Percentiles rank a stretch among this genome's conserved stretches.
phyloP scores from a whole-genome alignment of 164 flowering plant genomes.

The Malania oleifera region DNA sequence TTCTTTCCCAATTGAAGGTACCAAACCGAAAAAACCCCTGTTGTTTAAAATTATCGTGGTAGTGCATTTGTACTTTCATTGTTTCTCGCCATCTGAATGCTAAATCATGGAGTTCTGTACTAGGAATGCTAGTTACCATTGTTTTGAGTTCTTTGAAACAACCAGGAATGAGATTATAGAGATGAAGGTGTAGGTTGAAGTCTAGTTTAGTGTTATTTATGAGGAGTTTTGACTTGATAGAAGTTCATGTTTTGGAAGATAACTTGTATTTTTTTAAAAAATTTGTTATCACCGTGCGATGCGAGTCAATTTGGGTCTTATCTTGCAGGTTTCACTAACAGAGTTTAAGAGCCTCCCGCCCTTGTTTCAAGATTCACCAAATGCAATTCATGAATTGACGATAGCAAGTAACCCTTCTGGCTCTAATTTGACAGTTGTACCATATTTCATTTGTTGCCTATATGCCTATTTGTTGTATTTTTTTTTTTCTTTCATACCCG shows the following conservation, averaged over 20 bases:
- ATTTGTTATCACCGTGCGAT: not conserved
- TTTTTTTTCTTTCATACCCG: too few relatives aligned
- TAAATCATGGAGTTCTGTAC: conserved; percentile 2
- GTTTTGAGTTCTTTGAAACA: too few relatives aligned
- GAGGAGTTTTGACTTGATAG: not conserved
- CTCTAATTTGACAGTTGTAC: not conserved
- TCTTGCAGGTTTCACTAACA: conserved; percentile 62
- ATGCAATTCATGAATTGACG: conserved; percentile 67
- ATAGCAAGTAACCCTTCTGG: conserved; percentile 62
- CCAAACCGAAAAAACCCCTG: conserved; percentile 10
- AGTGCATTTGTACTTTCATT: not conserved
- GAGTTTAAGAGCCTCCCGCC: conserved; percentile 84
- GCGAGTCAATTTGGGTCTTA: not conserved
- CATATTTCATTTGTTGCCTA: not conserved
- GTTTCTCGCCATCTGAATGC: not conserved
- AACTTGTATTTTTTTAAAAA: not conserved
- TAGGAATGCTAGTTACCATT: too few relatives aligned
- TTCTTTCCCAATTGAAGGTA: conserved; percentile 83
- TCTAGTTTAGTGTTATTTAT: not conserved
- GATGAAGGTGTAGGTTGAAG: conserved; percentile 1
- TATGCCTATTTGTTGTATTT: not conserved
- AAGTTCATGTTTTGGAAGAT: not conserved
- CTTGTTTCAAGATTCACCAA: conserved; percentile 61
- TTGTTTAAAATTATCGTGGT: not conserved
- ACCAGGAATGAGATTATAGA: conserved; percentile 1